Base-by-base conservation (phyloP, 345 rosid genomes). In the Citrus australasica region DNA sequence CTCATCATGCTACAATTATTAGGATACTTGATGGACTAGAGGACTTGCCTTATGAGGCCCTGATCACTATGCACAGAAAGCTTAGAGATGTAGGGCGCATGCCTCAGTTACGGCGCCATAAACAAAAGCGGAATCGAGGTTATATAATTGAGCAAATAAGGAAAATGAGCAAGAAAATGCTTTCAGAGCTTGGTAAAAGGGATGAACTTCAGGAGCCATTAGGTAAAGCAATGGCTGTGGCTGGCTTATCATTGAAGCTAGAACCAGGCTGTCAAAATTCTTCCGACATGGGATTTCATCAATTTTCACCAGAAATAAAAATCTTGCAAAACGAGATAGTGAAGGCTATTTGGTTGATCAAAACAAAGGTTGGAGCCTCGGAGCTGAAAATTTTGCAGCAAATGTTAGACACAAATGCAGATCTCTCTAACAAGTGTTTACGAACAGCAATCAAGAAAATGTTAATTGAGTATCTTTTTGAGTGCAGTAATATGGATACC, bases 161-260 rank as follows among this genome's bases (percentile, higher is more conserved):
- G 82, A 83, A 51, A 78, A 78, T 46, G 33, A 81, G 88, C 42
- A 73, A 77, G 78, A 75, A 76, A 65, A 89, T 95, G 97, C 95
- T 95, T 79, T 85, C 88, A 46, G 85, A 91, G 74, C 88, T 85
- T 81, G 84, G 82, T 75, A 46, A 75, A 73, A 76, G 71, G 51
- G 87, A 83, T 25, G 83, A 78, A 78, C 80, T 92, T 7, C 92
- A 37, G 73, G 88, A 84, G 81, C 90, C 84, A n/a, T 85, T 95
- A 79, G 91, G 93, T 75, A 92, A 91, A 84, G 93, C 96, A 55
- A 82, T 95, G 85, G 87, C 87, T 25, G 75, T 91, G 68, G 97
- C 91, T 28, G 87, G 83, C 51, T 87, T 93, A 80, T 89, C 92
- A 78, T 79, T 79, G 78, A 88, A 81, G 78, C 78, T 91, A 55